Evolutionary conservation across 768 basidiomycete species (phyloP), one percentile per base, ranked within the genome.

Genomic region (Boletus bicolor): DNA sequence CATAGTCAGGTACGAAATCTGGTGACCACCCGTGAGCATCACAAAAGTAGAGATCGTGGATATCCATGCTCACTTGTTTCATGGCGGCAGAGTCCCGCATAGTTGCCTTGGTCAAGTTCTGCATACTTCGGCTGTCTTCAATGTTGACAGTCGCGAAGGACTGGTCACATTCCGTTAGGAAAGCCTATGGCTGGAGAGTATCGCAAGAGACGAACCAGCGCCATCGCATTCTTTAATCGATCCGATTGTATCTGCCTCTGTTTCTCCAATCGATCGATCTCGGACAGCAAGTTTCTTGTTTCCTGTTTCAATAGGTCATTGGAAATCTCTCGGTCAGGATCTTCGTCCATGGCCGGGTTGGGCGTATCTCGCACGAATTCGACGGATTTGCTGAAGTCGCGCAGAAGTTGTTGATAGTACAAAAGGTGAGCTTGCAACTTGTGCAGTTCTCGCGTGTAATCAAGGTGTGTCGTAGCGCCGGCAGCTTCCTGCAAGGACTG

Each of bases 81-180:
- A 75, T 70, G 26, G 71, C 71, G 4, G 73, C 58, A 64, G 79
- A 80, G 58, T 77, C 77, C 47, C 69, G 64, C 38, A 77, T 59
- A 6, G 78, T 68, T 11, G 76, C 75, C 62, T 73, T 70, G 6
- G 83, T 84, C 72, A 85, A 75, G 14, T 70, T 55, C 50, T 77
- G 69, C 78, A 83, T 83, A 24, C 71, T 74, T 57, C 66, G 73
- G 64, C 79, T 83, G 59, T 86, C 84, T n/a, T 71, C 72, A 21
- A 84, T 82, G 58, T 82, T 84, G 39, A 85, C 81, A 14, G 75
- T 79, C 52, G 80, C 80, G 63, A 83, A 86, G 2, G 82, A 84
- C 84, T 84, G 51, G 8, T 44, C 35, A 42, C 30, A 24, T 12
- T 46, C 14, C 6, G 30, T 61, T 5, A 63, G 48, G 5, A 39